Base-by-base conservation (phyloP, 495 filamentous ascomycete genomes). In the Zalerion maritima region DNA sequence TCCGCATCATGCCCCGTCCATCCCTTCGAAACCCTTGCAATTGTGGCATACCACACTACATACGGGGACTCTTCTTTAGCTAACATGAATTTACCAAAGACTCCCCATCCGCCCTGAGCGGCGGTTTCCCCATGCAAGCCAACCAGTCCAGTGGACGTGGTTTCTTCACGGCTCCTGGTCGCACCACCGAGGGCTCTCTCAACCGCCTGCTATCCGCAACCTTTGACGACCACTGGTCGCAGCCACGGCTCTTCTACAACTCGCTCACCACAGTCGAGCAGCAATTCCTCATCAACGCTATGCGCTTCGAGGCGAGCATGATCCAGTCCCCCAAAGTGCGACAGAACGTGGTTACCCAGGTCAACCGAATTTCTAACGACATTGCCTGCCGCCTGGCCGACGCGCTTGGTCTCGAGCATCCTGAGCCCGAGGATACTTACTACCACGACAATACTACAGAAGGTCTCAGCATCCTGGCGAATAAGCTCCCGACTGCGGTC, bases 241-340 rank as follows among this genome's bases (percentile, higher is more conserved):
- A 86, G 43, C 68, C 77, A 0, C 69, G 80, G 2, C 61, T 84
- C 5, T 78, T 84, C 55, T 83, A 65, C 64, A 81, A 83, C 66
- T 82, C 77, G 1, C 66, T 86, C 24, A 47, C 65, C 4, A 58
- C 67, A 5, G 65, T 68, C 0, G 80, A 84, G 42, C 68, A 83
- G 46, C 80, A 86, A 45, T 76, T 82, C 49, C 46, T 82, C 33
- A 62, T 86, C 51, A 77, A 86, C 52, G 79, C 76, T 1, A 71
- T 82, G 34, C 75, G 80, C 16, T 86, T 85, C 51, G 79, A 86
- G 48, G 55, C 62, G 5, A 62, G 68, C 5, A 66, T 78, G 21
- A 36, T 83, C 23, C 49, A 60, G 32, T 75, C 66, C 27, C 25
- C 40, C 1, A 38, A 55, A 14, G 75, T 84, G 10, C 66, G 62